A percentile compares a stretch with the other conserved stretches of the same genome.
These are phyloP conservation scores for Termitomyces sp. DNA, from an alignment of 768 basidiomycete genomes.

Conservation along the genomic window DNA sequence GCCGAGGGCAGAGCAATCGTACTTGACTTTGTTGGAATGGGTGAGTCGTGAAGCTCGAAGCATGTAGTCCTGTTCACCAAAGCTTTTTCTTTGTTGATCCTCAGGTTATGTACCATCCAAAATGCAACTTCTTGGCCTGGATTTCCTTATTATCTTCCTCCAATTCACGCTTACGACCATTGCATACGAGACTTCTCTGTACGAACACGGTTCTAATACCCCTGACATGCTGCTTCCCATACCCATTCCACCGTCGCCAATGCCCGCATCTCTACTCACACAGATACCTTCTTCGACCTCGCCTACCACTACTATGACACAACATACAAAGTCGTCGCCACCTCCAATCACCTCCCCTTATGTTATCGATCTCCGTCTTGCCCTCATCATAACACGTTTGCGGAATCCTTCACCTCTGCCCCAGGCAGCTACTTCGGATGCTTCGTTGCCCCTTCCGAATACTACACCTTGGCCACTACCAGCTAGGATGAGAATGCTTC, in stretches of 20 bases:
- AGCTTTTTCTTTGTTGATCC: not conserved
- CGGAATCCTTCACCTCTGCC: slow-evolving; percentile 44
- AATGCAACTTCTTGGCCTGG: slow-evolving; percentile 58
- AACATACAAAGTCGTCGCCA: slow-evolving; percentile 18
- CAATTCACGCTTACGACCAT: slow-evolving; percentile 63
- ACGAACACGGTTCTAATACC: slow-evolving; percentile 30
- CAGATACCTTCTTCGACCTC: slow-evolving; percentile 16
- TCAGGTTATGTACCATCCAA: slow-evolving; percentile 59
- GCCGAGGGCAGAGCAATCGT: slow-evolving; percentile 57
- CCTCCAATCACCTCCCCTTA: slow-evolving; percentile 30
- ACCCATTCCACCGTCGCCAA: slow-evolving; percentile 21
- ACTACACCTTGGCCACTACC: slow-evolving; percentile 52
- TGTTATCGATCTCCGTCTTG: slow-evolving; percentile 60
- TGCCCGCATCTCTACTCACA: slow-evolving; percentile 19
- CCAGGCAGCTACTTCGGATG: slow-evolving; percentile 20
- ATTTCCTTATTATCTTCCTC: slow-evolving; percentile 61
- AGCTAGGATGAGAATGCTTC: slow-evolving; percentile 41
- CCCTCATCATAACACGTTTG: slow-evolving; percentile 49
- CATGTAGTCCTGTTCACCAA: not conserved
- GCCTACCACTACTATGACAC: slow-evolving; percentile 16
- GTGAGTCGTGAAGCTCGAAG: slow-evolving; percentile 33
- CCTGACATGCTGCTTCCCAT: slow-evolving; percentile 32
- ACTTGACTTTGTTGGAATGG: slow-evolving; percentile 75
- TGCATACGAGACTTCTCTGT: slow-evolving; percentile 55
- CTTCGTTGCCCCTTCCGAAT: slow-evolving; percentile 52